Evolutionary conservation across 176 grass and related monocot species (phyloP).

Genomic region (Coix lacrymajobi): DNA sequence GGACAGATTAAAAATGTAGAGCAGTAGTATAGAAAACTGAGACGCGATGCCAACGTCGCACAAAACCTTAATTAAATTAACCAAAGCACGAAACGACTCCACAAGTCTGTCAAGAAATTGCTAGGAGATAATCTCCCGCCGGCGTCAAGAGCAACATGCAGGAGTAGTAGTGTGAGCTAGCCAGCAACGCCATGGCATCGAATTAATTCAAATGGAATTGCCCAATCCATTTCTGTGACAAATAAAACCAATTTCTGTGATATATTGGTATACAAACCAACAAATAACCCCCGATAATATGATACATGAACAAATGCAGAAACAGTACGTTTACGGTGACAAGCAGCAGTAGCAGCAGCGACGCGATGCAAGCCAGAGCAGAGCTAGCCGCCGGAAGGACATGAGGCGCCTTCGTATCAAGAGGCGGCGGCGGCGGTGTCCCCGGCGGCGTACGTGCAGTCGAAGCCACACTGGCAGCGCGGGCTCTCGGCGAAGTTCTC

Average conservation of each 20-base stretch:
- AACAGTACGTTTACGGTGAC: too few relatives aligned
- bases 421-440: neutral
- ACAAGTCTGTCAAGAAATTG: neutral
- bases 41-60: neutral
- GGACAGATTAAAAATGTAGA: neutral
- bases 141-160: neutral
- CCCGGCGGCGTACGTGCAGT: neutral
- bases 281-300: neutral
- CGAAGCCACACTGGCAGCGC: constrained; percentile 23
- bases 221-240: neutral
- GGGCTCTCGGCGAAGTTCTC: neutral
- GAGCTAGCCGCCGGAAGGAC: neutral
- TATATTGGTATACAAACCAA: neutral
- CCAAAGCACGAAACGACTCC: neutral
- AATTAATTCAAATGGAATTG: neutral
- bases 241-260: neutral
- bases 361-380: neutral
- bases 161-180: too few relatives aligned
- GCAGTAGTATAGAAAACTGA: neutral
- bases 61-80: neutral
- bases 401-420: neutral
- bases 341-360: neutral
- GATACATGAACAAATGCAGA: neutral
- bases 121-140: neutral
- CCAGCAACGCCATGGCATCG: neutral